Evolutionary conservation across 1,284 basidiomycete species (phyloP).

Genomic region (Bothia castanella): DNA sequence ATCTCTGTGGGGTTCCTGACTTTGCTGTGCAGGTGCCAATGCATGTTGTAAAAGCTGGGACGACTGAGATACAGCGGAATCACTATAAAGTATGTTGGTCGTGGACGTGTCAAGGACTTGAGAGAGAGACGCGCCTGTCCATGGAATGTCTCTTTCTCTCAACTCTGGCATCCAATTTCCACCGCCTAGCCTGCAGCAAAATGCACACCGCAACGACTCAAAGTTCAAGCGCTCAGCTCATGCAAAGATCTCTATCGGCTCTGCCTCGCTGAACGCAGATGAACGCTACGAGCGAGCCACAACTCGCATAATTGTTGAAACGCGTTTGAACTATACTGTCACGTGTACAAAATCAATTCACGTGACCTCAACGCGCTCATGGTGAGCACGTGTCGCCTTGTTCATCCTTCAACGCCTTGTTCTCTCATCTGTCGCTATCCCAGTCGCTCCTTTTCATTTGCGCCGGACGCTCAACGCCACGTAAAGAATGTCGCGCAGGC

Average conservation of each 20-base stretch:
- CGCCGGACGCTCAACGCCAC: constrained; percentile 29
- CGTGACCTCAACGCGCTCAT: constrained; percentile 28
- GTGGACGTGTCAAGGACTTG: constrained; percentile 16
- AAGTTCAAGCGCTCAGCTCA: constrained; percentile 8
- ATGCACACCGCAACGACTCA: background rate
- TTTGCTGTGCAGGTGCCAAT: constrained; percentile 19
- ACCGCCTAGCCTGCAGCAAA: no score
- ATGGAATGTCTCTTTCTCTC: constrained; percentile 4
- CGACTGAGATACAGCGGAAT: constrained; percentile 24
- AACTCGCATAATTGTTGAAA: background rate
- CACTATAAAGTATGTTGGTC: constrained; percentile 21
- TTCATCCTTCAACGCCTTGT: constrained; percentile 8
- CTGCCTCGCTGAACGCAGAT: no score
- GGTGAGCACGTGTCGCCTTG: constrained; percentile 18
- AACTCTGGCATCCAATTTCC: background rate
- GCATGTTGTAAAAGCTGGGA: constrained; percentile 35
- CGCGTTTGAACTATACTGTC: background rate
- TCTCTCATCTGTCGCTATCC: constrained; percentile 13
- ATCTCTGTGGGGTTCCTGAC: constrained; percentile 13
- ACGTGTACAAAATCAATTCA: constrained; percentile 31
- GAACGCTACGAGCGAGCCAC: no score
- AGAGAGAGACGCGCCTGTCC: constrained; percentile 33
- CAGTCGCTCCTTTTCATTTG: constrained; percentile 28
- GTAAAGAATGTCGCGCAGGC: constrained; percentile 18
- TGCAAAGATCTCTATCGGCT: no score